Conservation (phyloP, 495 filamentous ascomycete species). For the Lophiostoma macrostomum region DNA sequence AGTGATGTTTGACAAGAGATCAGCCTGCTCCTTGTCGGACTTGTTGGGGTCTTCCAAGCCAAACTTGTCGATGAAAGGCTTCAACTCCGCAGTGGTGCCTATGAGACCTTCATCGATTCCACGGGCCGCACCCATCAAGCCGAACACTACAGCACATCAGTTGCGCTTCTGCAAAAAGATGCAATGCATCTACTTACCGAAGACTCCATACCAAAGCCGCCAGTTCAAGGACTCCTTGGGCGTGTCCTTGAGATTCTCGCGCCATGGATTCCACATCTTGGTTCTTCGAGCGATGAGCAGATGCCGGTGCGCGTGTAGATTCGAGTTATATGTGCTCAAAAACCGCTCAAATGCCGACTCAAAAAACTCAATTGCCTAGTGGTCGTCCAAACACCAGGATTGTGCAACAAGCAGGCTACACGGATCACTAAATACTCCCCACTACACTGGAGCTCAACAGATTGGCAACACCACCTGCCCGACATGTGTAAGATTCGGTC, state of each 20-base stretch:
- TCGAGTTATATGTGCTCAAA: background rate
- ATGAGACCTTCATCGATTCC: conserved; percentile 75
- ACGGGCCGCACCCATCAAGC: conserved; percentile 66
- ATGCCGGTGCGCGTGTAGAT: background rate
- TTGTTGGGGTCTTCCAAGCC: conserved; percentile 51
- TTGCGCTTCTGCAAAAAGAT: background rate
- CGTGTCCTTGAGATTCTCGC: conserved; percentile 32
- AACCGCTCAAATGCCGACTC: background rate
- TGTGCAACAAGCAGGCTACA: background rate
- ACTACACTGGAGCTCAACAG: too few species aligned
- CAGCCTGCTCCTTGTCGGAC: conserved; percentile 50
- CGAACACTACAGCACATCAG: conserved; percentile 36
- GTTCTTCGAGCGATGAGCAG: background rate
- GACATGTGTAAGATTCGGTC: too few species aligned
- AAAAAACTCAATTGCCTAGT: too few species aligned
- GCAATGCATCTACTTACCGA: conserved; percentile 32
- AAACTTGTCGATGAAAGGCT: conserved; percentile 60
- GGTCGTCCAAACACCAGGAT: background rate
- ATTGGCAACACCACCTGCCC: too few species aligned
- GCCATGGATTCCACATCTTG: conserved; percentile 27
- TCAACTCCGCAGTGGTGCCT: conserved; percentile 61
- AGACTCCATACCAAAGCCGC: conserved; percentile 38
- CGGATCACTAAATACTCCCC: background rate
- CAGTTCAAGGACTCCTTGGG: conserved; percentile 37
- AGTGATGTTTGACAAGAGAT: conserved; percentile 67